phyloP scores from a whole-genome alignment of 2,329 filamentous ascomycete genomes.

The Phyllosticta capitalensis region DNA sequence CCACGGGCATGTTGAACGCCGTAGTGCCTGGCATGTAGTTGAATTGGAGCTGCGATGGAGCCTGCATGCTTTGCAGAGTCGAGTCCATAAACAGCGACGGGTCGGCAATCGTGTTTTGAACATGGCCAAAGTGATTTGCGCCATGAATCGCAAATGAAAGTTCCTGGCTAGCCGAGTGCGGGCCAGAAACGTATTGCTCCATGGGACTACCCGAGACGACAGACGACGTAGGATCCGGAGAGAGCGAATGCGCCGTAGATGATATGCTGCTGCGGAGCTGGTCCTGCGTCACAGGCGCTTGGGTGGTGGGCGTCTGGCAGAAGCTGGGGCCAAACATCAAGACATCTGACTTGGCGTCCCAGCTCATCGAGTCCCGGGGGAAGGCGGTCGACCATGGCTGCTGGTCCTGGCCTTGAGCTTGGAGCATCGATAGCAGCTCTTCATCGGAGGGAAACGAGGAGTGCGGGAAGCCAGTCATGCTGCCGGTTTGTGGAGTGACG shows the following conservation, averaged over 20 bases:
- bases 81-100: conserved; percentile 7
- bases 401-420: neutral
- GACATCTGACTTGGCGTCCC: conserved; percentile 6
- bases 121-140: neutral
- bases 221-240: conserved; percentile 3
- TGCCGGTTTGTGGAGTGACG: neutral
- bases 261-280: conserved; percentile 8
- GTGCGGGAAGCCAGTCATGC: neutral
- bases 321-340: conserved; percentile 4
- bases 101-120: neutral
- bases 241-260: conserved; percentile 5
- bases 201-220: neutral
- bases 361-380: conserved; percentile 2
- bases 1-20: neutral
- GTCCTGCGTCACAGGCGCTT: conserved; percentile 2
- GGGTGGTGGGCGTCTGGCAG: neutral
- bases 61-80: neutral
- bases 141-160: conserved; percentile 2
- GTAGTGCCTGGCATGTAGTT: neutral
- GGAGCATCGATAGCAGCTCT: neutral
- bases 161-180: conserved; percentile 2
- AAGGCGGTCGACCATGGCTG: conserved; percentile 4
- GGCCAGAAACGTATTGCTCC: neutral
- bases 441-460: neutral
- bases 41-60: neutral